A percentile compares a stretch with the other conserved stretches of the same genome.
phyloP scores from a whole-genome alignment of 371 early-diverging fungal species.

The Mortierella sp. region DNA sequence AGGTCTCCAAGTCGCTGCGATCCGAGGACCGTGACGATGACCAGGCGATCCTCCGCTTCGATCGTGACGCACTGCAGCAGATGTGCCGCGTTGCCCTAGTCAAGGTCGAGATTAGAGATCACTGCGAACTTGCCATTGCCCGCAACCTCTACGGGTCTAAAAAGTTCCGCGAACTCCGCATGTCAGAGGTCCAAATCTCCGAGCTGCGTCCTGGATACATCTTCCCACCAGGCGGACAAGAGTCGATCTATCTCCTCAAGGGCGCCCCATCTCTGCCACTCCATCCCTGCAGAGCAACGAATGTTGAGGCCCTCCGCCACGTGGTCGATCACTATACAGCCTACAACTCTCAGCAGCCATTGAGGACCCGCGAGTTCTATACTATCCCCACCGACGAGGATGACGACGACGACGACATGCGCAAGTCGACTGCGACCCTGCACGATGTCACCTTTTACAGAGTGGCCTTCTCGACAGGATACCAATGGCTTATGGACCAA shows the following conservation, averaged over 20 bases:
- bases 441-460: constrained; percentile 38
- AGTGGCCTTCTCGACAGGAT: constrained; percentile 43
- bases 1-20: constrained; percentile 41
- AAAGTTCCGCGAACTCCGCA: constrained; percentile 56
- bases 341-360: constrained; percentile 48
- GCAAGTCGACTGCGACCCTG: background rate
- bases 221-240: constrained; percentile 56
- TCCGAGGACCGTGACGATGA: constrained; percentile 55
- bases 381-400: constrained; percentile 33
- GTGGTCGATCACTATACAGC: constrained; percentile 54
- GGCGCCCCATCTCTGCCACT: constrained; percentile 54
- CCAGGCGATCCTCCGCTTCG: constrained; percentile 56
- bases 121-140: constrained; percentile 54
- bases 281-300: constrained; percentile 54
- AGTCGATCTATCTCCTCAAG: constrained; percentile 55
- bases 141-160: constrained; percentile 55
- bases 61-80: constrained; percentile 51
- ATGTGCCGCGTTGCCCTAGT: constrained; percentile 53
- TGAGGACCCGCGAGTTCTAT: constrained; percentile 51
- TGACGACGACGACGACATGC: constrained; percentile 11
- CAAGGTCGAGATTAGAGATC: constrained; percentile 53
- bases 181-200: constrained; percentile 49
- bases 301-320: constrained; percentile 56
- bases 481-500: constrained; percentile 54
- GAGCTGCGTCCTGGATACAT: constrained; percentile 48